Conservation (phyloP, 306 rosid genomes). For the Cucurbita pepo region DNA sequence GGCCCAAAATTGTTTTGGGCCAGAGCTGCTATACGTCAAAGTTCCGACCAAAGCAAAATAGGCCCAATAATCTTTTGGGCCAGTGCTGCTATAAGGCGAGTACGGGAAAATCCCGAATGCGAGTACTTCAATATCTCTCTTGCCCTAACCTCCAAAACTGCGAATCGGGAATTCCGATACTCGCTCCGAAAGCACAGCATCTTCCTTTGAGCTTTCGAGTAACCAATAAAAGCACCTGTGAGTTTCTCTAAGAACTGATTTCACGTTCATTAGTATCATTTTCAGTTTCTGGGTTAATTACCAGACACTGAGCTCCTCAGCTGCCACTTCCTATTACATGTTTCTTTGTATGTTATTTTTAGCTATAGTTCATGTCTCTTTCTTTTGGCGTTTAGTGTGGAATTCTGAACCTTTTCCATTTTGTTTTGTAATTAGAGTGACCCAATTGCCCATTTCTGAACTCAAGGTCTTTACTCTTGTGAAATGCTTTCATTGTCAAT, state of each 20-base stretch:
- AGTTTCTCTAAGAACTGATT: conserved; percentile 1
- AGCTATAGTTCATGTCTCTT: not conserved
- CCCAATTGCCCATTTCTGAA: not conserved
- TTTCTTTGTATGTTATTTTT: not conserved
- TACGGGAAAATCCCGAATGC: not conserved
- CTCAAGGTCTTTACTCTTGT: not conserved
- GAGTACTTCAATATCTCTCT: not conserved
- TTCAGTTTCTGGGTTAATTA: not conserved
- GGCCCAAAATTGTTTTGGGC: too few relatives aligned
- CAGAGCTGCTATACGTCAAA: not conserved
- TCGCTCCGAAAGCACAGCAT: not conserved
- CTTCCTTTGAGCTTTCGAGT: not conserved
- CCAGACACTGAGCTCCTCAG: not conserved
- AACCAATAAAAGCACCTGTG: not conserved
- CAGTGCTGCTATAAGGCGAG: not conserved
- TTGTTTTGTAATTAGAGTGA: not conserved
- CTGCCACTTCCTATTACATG: not conserved
- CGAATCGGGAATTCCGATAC: not conserved
- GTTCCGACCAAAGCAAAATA: not conserved
- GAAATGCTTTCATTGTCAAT: not conserved
- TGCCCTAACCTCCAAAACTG: conserved; percentile 1
- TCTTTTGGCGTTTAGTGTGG: not conserved
- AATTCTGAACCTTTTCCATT: not conserved
- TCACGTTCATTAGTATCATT: not conserved
- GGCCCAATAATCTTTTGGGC: not conserved